Percentiles rank a stretch among this genome's conserved stretches.
phyloP scores from a whole-genome alignment of 306 rosid genomes.

The Canavalia ensiformis region DNA sequence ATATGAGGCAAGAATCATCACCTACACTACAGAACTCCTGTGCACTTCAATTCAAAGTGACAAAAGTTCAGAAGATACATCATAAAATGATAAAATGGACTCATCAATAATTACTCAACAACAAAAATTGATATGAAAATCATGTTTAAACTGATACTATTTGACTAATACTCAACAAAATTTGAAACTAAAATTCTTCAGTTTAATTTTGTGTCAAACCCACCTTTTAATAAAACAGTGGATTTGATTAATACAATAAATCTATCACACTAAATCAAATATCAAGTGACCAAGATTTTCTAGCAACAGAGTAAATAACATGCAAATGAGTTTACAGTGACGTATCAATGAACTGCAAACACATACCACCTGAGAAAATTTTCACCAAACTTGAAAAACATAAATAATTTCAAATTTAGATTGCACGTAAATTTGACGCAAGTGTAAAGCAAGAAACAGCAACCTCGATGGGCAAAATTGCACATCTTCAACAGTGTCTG shows the following conservation, averaged over 20 bases:
- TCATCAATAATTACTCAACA: constrained; percentile 25
- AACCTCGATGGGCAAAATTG: constrained; percentile 97
- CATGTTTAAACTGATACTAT: constrained; percentile 23
- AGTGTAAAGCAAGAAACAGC: constrained; percentile 32
- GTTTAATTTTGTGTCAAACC: background rate
- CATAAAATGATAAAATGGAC: constrained; percentile 17
- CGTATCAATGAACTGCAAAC: constrained; percentile 12
- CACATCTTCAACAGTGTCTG: constrained; percentile 96
- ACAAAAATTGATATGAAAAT: background rate
- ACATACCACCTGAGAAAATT: constrained; percentile 11
- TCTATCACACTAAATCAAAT: constrained; percentile 32
- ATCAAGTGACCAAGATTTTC: constrained; percentile 27
- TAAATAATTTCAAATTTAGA: constrained; percentile 12
- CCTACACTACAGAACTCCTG: constrained; percentile 99
- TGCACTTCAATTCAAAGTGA: constrained; percentile 56
- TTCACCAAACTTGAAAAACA: background rate
- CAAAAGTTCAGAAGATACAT: constrained; percentile 32
- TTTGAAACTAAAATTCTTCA: constrained; percentile 18
- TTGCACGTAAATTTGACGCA: constrained; percentile 20
- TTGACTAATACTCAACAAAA: constrained; percentile 16
- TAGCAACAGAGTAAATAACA: constrained; percentile 13
- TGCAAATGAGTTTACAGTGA: constrained; percentile 1
- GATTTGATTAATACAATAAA: constrained; percentile 27
- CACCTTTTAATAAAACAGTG: background rate
- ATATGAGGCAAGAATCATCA: constrained; percentile 93